phyloP scores from a whole-genome alignment of 2,329 filamentous ascomycete species.

The Calonectria pseudoturangicola region DNA sequence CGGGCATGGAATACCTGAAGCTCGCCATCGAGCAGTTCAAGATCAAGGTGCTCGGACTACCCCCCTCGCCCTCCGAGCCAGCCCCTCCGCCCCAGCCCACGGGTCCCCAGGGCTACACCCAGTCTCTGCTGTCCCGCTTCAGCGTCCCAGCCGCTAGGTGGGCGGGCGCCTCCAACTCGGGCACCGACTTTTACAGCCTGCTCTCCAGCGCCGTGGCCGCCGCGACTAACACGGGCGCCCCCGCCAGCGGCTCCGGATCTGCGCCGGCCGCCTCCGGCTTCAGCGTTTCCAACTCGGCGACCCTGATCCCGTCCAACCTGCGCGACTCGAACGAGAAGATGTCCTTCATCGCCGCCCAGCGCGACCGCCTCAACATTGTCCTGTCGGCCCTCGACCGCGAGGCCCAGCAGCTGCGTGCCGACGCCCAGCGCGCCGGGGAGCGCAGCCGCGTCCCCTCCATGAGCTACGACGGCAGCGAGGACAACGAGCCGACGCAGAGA shows the following conservation, averaged over 20 bases:
- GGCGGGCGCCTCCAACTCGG: conserved; percentile 67
- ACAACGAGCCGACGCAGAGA: conserved; percentile 62
- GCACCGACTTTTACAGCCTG: conserved; percentile 84
- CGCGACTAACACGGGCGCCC: conserved; percentile 68
- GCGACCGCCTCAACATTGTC: conserved; percentile 84
- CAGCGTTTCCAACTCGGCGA: conserved; percentile 66
- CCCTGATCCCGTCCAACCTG: conserved; percentile 82
- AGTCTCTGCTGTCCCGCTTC: conserved; percentile 89
- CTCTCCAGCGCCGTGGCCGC: conserved; percentile 84
- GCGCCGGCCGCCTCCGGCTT: conserved; percentile 53
- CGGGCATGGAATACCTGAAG: conserved; percentile 85
- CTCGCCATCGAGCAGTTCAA: conserved; percentile 82
- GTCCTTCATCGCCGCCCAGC: conserved; percentile 85
- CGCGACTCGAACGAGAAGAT: conserved; percentile 79
- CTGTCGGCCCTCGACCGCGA: conserved; percentile 87
- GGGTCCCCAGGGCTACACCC: conserved; percentile 79
- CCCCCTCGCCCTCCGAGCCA: conserved; percentile 74
- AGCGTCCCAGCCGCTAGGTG: conserved; percentile 83
- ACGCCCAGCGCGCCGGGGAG: conserved; percentile 54
- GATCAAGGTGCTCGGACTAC: conserved; percentile 86
- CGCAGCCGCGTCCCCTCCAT: conserved; percentile 7
- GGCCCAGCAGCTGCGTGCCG: conserved; percentile 75
- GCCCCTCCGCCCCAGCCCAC: conserved; percentile 63
- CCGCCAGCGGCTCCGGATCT: conserved; percentile 58
- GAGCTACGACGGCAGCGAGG: conserved; percentile 40